These are phyloP conservation scores for Tilletiopsis washingtonensis DNA, from an alignment of 1,284 basidiomycete genomes.

Conservation along the genomic window DNA sequence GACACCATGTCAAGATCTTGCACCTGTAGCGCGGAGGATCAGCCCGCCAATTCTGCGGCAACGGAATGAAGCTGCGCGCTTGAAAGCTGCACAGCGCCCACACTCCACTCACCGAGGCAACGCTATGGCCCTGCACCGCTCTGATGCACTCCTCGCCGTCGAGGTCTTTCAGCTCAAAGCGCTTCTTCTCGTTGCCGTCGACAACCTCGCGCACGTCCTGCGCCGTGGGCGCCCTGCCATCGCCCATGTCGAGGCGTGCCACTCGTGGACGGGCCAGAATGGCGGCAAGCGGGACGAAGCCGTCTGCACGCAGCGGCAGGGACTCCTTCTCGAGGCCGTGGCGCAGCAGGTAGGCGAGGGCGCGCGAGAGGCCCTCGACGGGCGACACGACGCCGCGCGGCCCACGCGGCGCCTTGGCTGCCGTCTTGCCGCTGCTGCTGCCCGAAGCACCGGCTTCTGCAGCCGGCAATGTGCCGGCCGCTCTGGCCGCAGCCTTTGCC, in stretches of 20 bases:
- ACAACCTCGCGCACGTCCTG: conserved; percentile 28
- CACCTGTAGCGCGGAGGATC: too few relatives aligned
- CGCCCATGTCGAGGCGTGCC: conserved; percentile 30
- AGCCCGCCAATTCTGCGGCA: too few relatives aligned
- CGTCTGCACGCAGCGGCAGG: conserved; percentile 66
- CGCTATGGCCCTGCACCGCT: conserved; percentile 88
- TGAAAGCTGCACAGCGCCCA: neutral
- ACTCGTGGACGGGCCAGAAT: conserved; percentile 26
- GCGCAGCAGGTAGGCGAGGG: conserved; percentile 71
- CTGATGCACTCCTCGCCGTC: conserved; percentile 58
- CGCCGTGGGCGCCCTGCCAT: conserved; percentile 9
- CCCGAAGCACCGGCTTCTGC: too few relatives aligned
- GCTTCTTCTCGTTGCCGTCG: conserved; percentile 34
- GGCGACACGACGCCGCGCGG: neutral
- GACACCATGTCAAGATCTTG: neutral
- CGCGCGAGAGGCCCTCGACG: conserved; percentile 57
- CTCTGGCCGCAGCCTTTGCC: too few relatives aligned
- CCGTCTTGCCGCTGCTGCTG: too few relatives aligned
- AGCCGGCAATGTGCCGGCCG: too few relatives aligned
- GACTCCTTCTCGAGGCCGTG: conserved; percentile 73
- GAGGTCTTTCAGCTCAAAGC: conserved; percentile 25
- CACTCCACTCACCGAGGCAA: conserved; percentile 55
- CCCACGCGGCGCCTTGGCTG: neutral
- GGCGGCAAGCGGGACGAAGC: conserved; percentile 66
- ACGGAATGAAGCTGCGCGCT: too few relatives aligned